Percentiles rank a stretch among this genome's conserved stretches.
phyloP scores from a whole-genome alignment of 2,329 filamentous ascomycete genomes.

The Fusarium lyarnte region DNA sequence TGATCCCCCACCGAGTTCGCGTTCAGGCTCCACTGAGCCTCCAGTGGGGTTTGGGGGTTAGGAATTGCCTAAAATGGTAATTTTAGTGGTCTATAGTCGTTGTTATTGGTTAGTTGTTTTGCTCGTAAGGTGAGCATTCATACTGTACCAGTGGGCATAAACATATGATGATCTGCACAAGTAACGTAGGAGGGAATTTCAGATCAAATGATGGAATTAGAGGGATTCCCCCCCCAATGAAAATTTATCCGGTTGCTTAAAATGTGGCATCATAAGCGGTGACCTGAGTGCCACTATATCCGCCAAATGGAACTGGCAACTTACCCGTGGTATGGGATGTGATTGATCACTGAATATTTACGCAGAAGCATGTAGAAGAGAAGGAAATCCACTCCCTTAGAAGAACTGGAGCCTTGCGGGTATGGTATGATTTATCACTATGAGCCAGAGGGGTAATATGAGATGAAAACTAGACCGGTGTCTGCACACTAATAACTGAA shows the following conservation, averaged over 20 bases:
- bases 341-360: neutral
- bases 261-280: neutral
- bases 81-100: neutral
- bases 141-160: neutral
- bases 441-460: neutral
- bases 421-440: neutral
- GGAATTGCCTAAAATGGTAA: conserved; percentile 23
- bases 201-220: neutral
- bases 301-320: neutral
- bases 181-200: neutral
- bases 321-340: neutral
- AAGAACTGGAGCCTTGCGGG: neutral
- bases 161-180: neutral
- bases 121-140: neutral
- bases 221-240: neutral
- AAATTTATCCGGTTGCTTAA: neutral
- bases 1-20: neutral
- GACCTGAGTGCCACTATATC: neutral
- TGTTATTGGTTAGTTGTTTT: conserved; percentile 14
- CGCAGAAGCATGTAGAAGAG: neutral
- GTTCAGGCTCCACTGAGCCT: neutral
- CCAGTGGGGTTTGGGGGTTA: neutral
- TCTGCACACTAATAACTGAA: neutral
- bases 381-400: neutral
- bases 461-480: neutral